Base-by-base conservation (phyloP, 305 asterid species). In the Coffea humblotiana region DNA sequence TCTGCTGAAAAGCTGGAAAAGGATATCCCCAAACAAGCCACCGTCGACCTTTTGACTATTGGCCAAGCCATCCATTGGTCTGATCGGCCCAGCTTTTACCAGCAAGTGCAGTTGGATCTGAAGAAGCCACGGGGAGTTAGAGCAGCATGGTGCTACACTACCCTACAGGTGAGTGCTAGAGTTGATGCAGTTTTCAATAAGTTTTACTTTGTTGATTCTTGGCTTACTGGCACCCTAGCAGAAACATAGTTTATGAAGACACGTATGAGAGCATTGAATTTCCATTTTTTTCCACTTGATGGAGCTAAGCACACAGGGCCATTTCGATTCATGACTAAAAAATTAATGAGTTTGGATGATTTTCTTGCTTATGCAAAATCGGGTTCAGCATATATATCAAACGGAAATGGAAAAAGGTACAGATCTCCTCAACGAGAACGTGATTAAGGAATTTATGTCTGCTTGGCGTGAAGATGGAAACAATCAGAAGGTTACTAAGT, bases 51-150 rank as follows among this genome's bases (percentile, higher is more conserved):
- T 47, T 85, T 90, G 10, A 79, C 89, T 47, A 25, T 86, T 13
- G 94, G 93, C 47, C 92, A 87, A 77, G 94, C 94, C 35, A 68
- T 92, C 85, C 97, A 90, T 75, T 92, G 93, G 92, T 89, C 90
- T 60, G 90, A 88, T 76, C 87, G 88, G 10, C 49, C 86, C 19
- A 52, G 2, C 29, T 90, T 90, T 84, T 92, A 92, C 84, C 72
- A 84, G 5, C 89, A 79, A 45, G 94, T 83, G 11, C 82, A 72
- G 72, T 84, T 86, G 86, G 71, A 84, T 8, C 85, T 89, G 18
- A 92, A 88, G 82, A 90, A 89, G 78, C 97, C 94, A 2, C 29
- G 76, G 27, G 94, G 94, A n/a, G 89, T 92, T 0, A 80, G 90
- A 25, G 97, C 97, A 4, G 94, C 93, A 1, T 89, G 94, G 94